Conservation (phyloP, 2,329 filamentous ascomycete species). For the Colletotrichum kahawae region DNA sequence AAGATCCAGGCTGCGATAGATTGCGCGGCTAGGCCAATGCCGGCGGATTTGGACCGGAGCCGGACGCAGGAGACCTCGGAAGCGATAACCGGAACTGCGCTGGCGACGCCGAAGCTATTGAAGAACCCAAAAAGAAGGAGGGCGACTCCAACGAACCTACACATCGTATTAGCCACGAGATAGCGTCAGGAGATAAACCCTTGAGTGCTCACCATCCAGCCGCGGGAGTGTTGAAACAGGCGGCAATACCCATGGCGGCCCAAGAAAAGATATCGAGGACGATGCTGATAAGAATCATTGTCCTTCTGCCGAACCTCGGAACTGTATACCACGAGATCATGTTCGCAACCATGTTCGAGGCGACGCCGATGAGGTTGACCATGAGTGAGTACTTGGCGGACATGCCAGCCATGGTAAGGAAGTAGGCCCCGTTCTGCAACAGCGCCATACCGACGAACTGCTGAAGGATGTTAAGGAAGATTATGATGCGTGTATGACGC, state of each 20-base stretch:
- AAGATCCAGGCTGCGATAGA: neutral
- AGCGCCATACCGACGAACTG: neutral
- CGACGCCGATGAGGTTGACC: conserved; percentile 4
- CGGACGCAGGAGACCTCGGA: neutral
- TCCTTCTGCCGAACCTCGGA: neutral
- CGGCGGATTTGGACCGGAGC: neutral
- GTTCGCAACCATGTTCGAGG: neutral
- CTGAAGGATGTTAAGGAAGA: neutral
- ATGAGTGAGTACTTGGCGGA: neutral
- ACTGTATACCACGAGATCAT: conserved; percentile 6
- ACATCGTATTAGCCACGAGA: rapidly evolving
- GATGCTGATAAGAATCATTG: conserved; percentile 1
- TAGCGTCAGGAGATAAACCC: rapidly evolving
- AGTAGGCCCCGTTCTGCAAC: neutral
- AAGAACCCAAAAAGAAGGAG: conserved; percentile 2
- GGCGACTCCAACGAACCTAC: neutral
- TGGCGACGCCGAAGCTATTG: neutral
- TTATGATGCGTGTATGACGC: neutral
- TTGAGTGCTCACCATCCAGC: neutral
- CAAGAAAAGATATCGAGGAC: neutral
- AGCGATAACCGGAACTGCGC: neutral
- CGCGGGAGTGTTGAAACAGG: neutral
- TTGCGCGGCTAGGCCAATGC: neutral
- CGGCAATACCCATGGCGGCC: neutral
- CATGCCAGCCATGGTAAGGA: conserved; percentile 10